These are phyloP conservation scores for Bruguiera sexangula DNA, from an alignment of 345 rosid genomes.

Conservation along the genomic window DNA sequence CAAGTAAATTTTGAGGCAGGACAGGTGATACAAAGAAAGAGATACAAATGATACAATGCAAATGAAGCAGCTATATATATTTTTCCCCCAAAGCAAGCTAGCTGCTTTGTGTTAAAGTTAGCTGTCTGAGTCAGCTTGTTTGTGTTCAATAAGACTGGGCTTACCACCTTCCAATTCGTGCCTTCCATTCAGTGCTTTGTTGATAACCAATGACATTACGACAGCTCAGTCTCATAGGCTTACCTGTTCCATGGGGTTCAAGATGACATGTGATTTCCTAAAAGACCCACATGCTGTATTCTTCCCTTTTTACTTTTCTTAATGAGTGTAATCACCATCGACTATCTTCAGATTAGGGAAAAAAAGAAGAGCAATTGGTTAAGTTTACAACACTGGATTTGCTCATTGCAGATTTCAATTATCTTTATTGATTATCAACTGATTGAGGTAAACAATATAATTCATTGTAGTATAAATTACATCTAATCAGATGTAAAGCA, in stretches of 20 bases:
- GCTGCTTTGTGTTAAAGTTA: conserved; percentile 17
- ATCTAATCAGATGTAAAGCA: conserved; percentile 10
- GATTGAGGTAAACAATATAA: conserved; percentile 15
- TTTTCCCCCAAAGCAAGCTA: conserved; percentile 23
- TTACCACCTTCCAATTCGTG: conserved; percentile 40
- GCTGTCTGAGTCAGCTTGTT: conserved; percentile 46
- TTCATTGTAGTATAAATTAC: conserved; percentile 17
- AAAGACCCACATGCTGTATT: conserved; percentile 26
- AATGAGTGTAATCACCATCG: neutral
- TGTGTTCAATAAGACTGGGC: conserved; percentile 28
- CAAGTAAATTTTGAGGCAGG: conserved; percentile 11
- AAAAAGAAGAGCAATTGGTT: no score
- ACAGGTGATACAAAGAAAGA: conserved; percentile 12
- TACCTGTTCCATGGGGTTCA: conserved; percentile 25
- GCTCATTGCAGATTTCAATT: neutral
- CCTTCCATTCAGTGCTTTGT: conserved; percentile 41
- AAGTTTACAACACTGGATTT: neutral
- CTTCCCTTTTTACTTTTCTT: conserved; percentile 17
- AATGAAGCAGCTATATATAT: conserved; percentile 6
- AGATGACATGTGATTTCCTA: conserved; percentile 32
- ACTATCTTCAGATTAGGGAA: neutral
- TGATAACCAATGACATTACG: conserved; percentile 29
- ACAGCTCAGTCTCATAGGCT: conserved; percentile 36
- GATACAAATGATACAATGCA: conserved; percentile 30
- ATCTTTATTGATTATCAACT: neutral